A percentile compares a stretch with the other conserved stretches of the same genome.
Evolutionary conservation across 2,329 filamentous ascomycete species (phyloP).

Genomic region (Gremmenia infestans): DNA sequence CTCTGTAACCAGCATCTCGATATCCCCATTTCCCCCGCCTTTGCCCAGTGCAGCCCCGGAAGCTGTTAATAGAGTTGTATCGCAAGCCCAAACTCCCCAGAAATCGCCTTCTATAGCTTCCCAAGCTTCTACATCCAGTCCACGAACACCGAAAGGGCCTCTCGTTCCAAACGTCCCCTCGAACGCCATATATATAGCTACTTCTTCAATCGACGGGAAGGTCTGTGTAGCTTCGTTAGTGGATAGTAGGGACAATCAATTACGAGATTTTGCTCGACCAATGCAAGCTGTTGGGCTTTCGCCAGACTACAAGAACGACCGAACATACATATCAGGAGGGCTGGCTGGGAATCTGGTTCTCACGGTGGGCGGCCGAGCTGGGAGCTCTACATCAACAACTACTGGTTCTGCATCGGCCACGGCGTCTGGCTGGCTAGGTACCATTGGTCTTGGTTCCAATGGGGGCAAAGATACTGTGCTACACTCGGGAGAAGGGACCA

Average conservation of each 20-base stretch:
- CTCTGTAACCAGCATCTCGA: slow-evolving; percentile 82
- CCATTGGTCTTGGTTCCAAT: slow-evolving; percentile 73
- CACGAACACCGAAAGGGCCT: slow-evolving; percentile 47
- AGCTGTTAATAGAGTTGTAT: slow-evolving; percentile 30
- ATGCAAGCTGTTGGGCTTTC: slow-evolving; percentile 92
- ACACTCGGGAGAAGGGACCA: slow-evolving; percentile 87
- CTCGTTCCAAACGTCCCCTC: slow-evolving; percentile 69
- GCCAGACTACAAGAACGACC: slow-evolving; percentile 86
- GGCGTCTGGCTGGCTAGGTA: slow-evolving; percentile 86
- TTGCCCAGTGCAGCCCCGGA: slow-evolving; percentile 37
- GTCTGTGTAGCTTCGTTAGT: slow-evolving; percentile 86
- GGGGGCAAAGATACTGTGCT: slow-evolving; percentile 80
- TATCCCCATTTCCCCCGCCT: slow-evolving; percentile 77
- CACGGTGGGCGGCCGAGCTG: slow-evolving; percentile 73
- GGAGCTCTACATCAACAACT: slow-evolving; percentile 81
- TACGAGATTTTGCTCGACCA: slow-evolving; percentile 90
- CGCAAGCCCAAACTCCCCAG: slow-evolving; percentile 26
- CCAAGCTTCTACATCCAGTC: slow-evolving; percentile 45
- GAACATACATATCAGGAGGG: slow-evolving; percentile 86
- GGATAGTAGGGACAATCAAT: slow-evolving; percentile 82
- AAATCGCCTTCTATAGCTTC: slow-evolving; percentile 39
- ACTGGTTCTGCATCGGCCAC: slow-evolving; percentile 76
- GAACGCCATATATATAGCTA: slow-evolving; percentile 89
- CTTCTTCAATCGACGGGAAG: slow-evolving; percentile 91
- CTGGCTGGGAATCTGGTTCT: slow-evolving; percentile 82